Evolutionary conservation across 2,329 filamentous ascomycete species (phyloP).

Genomic region (Aspergillus latus): DNA sequence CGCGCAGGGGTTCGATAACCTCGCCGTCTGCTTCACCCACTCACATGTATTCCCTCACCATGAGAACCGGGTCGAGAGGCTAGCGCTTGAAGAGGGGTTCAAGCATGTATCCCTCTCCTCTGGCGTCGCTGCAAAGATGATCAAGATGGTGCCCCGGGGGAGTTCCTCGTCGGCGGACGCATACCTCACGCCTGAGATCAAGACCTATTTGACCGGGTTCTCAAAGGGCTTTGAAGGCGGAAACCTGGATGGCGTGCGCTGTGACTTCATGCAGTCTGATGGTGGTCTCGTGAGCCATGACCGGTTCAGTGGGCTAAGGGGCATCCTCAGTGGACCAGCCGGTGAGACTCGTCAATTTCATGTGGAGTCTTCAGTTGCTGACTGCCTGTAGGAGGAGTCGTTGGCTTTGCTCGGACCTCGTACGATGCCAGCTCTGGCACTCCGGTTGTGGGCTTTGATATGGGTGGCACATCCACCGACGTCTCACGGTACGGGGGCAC

Average conservation of each 20-base stretch:
- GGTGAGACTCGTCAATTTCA: neutral
- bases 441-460: constrained; percentile 92
- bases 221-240: constrained; percentile 70
- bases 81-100: constrained; percentile 79
- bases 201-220: constrained; percentile 63
- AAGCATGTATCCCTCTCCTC: constrained; percentile 70
- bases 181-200: constrained; percentile 75
- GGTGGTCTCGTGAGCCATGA: constrained; percentile 61
- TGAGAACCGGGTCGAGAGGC: constrained; percentile 72
- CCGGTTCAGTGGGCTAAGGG: constrained; percentile 77
- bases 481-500: constrained; percentile 81
- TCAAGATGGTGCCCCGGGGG: constrained; percentile 73
- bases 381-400: constrained; percentile 67
- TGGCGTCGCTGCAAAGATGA: constrained; percentile 74
- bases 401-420: constrained; percentile 87
- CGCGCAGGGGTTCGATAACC: constrained; percentile 69
- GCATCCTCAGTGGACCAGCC: constrained; percentile 85
- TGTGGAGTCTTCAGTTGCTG: neutral
- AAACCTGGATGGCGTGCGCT: constrained; percentile 70
- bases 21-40: constrained; percentile 86
- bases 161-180: constrained; percentile 77
- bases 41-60: constrained; percentile 87
- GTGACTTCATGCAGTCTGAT: constrained; percentile 96
- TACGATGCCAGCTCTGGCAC: constrained; percentile 80
- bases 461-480: constrained; percentile 92